Evolutionary conservation across 2,329 filamentous ascomycete genomes (phyloP).

Genomic region (Cladorrhinum sp.): DNA sequence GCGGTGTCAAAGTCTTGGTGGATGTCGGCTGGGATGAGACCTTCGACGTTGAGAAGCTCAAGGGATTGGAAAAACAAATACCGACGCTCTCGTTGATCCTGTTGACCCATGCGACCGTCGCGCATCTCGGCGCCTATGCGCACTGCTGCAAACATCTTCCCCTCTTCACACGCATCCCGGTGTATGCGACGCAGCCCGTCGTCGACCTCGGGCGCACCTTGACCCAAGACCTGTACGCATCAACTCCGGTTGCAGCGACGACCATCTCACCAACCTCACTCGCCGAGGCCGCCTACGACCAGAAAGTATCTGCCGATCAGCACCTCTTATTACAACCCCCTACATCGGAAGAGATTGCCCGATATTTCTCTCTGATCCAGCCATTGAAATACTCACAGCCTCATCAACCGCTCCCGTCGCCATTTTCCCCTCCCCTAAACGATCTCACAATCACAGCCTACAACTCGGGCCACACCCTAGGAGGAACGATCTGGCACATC

Average conservation of each 20-base stretch:
- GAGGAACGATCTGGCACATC: conserved; percentile 98
- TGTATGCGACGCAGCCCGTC: conserved; percentile 91
- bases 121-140: conserved; percentile 88
- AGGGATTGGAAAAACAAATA: conserved; percentile 87
- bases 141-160: conserved; percentile 98
- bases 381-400: conserved; percentile 96
- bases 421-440: conserved; percentile 84
- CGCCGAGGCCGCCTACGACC: conserved; percentile 57
- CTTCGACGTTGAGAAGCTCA: conserved; percentile 78
- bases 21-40: conserved; percentile 95
- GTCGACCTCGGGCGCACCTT: conserved; percentile 89
- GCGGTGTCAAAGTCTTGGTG: conserved; percentile 90
- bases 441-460: conserved; percentile 94
- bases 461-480: conserved; percentile 91
- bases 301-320: conserved; percentile 46
- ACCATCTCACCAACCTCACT: conserved; percentile 72
- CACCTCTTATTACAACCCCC: conserved; percentile 67
- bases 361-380: conserved; percentile 87
- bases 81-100: conserved; percentile 91
- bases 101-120: conserved; percentile 86
- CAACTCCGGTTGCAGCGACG: conserved; percentile 81
- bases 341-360: conserved; percentile 81
- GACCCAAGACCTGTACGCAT: conserved; percentile 87
- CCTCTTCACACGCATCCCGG: conserved; percentile 83
- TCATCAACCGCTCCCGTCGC: conserved; percentile 81